A percentile compares a stretch with the other conserved stretches of the same genome.
Conservation (phyloP, 257 asterid genomes). For the Lantana camara region DNA sequence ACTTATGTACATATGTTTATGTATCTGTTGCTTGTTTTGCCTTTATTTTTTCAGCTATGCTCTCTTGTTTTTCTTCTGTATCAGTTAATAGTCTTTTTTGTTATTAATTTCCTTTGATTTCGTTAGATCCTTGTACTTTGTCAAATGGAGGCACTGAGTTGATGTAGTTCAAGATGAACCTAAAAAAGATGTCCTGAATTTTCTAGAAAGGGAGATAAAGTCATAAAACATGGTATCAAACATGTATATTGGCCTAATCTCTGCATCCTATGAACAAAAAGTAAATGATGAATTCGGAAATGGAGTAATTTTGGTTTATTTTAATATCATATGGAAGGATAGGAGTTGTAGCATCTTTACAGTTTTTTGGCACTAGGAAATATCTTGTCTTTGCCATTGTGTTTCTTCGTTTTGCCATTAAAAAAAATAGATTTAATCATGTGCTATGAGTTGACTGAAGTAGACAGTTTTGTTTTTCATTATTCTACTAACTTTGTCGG, state of each 20-base stretch:
- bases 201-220: background rate
- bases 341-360: background rate
- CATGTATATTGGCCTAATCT: background rate
- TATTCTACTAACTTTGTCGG: too few species aligned
- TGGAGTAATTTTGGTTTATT: background rate
- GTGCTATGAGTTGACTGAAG: too few species aligned
- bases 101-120: background rate
- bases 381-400: too few species aligned
- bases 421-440: too few species aligned
- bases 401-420: constrained; percentile 1
- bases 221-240: background rate
- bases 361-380: too few species aligned
- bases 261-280: background rate
- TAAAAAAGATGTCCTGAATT: constrained; percentile 1
- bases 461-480: too few species aligned
- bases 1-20: background rate
- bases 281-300: background rate
- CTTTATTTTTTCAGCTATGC: too few species aligned
- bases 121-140: background rate
- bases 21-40: background rate
- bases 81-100: background rate
- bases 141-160: background rate
- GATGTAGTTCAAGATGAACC: constrained; percentile 3
- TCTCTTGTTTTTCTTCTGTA: background rate
- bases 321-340: background rate